Conservation (phyloP, 768 basidiomycete species). For the Udeniomyces megalosporus region DNA sequence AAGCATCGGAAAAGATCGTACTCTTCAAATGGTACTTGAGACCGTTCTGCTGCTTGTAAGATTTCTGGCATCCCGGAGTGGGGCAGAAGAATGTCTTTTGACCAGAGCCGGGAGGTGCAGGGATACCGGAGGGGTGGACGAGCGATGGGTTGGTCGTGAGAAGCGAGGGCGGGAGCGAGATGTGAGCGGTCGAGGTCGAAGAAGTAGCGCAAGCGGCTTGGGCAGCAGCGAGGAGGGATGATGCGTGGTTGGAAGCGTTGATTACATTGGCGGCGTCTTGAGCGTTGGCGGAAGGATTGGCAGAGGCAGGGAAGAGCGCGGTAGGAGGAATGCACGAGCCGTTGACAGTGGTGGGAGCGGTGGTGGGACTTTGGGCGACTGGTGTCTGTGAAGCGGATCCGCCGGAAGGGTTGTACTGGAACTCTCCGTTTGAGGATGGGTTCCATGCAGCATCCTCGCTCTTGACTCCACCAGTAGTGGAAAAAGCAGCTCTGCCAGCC, state of each 20-base stretch:
- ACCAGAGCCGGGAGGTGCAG: conserved; percentile 10
- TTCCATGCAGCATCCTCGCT: neutral
- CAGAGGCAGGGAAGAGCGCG: conserved; percentile 4
- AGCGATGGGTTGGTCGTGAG: neutral
- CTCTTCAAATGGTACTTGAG: conserved; percentile 79
- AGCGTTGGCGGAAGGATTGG: conserved; percentile 3
- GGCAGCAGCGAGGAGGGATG: neutral
- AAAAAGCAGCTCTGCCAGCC: conserved; percentile 6
- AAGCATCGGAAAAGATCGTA: conserved; percentile 34
- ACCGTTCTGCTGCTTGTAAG: conserved; percentile 88
- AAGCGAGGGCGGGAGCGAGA: neutral
- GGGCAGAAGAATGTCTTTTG: conserved; percentile 46
- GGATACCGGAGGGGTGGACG: conserved; percentile 9
- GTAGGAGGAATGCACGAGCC: conserved; percentile 10
- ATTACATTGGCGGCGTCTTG: conserved; percentile 6
- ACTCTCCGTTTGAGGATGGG: conserved; percentile 1
- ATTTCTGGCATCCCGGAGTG: conserved; percentile 87
- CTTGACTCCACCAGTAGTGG: neutral
- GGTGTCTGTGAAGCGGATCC: neutral
- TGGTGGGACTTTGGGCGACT: neutral
- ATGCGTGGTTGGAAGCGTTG: neutral
- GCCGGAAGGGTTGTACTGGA: neutral
- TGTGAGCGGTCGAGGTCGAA: neutral
- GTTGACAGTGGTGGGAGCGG: neutral
- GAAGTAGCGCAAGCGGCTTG: neutral